phyloP scores from a whole-genome alignment of 2,329 filamentous ascomycete species.

The Trichoderma atroviride region DNA sequence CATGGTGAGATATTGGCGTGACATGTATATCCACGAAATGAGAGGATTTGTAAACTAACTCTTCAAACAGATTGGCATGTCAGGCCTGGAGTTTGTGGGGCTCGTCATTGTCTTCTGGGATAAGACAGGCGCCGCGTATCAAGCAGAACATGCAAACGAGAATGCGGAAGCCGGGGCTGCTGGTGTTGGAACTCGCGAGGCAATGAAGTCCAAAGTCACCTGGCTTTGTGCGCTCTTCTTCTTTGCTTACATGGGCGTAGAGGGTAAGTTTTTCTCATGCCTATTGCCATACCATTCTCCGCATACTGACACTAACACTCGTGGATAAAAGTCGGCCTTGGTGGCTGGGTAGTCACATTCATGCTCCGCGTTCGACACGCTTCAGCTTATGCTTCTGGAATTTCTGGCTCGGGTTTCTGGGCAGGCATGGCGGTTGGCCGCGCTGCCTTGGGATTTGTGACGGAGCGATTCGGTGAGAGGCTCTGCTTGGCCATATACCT shows the following conservation, averaged over 20 bases:
- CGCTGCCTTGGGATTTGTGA: constrained; percentile 69
- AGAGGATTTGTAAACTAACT: constrained; percentile 8
- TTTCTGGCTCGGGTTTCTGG: constrained; percentile 77
- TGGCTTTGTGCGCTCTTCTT: constrained; percentile 71
- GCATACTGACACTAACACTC: not conserved
- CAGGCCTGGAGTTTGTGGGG: constrained; percentile 58
- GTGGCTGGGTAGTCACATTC: constrained; percentile 80
- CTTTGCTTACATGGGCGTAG: constrained; percentile 72
- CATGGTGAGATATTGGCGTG: constrained; percentile 55
- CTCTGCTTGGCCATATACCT: constrained; percentile 63
- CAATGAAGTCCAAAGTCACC: constrained; percentile 55
- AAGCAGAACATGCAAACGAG: constrained; percentile 41
- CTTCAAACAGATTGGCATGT: constrained; percentile 44
- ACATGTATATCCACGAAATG: not conserved
- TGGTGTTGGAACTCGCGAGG: constrained; percentile 42
- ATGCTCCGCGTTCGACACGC: constrained; percentile 73
- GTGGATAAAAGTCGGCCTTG: constrained; percentile 56
- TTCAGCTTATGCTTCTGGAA: constrained; percentile 67
- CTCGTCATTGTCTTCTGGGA: constrained; percentile 61
- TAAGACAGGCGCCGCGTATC: constrained; percentile 58
- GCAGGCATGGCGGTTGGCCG: constrained; percentile 73
- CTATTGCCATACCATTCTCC: not conserved
- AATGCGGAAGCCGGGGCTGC: constrained; percentile 27
- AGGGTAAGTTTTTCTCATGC: constrained; percentile 48
- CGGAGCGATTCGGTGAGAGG: constrained; percentile 67